Base-by-base conservation (phyloP, 2,329 filamentous ascomycete genomes). In the Calonectria crousiana region DNA sequence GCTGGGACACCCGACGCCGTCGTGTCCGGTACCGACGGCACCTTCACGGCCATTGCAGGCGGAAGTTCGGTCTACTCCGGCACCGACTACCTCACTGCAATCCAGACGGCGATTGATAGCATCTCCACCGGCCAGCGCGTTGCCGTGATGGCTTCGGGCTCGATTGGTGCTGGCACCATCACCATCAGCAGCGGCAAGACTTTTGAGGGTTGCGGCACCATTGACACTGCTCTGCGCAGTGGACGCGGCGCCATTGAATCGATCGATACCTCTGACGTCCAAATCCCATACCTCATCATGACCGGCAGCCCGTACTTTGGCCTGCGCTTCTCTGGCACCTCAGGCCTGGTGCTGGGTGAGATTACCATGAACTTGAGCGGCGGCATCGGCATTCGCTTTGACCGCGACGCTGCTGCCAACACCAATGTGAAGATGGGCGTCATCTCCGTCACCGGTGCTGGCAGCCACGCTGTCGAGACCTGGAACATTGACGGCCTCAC, bases 221-320 rank as follows among this genome's bases (percentile, higher is more conserved):
- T 92, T 80, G 84, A 90, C 71, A 85, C 84, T 0, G 86, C 78
- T 32, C 81, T 80, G 71, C 84, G 81, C 4, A 77, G 79, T 44
- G 89, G 87, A 1, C 86, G 85, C 23, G 90, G 90, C n/a, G 88
- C 89, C 62, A 91, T 92, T 62, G 89, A 91, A 81, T 86, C 86
- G 0, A 84, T 87, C 3, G 83, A 87, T 76, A 87, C 88, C 13
- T 78, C 81, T 3, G 86, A 86, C 72, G 89, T 90, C 20, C 82
- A 86, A 52, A 91, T 92, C 65, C 89, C 90, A 0, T 91, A 89
- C 78, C 85, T 92, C 9, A 89, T 81, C 68, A 88, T 92, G 88
- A 90, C 89, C 3, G 90, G 90, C 2, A 88, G 85, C 77, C 89
- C 90, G 0, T 91, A 91, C 81, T 91, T 91, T 70, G 90, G 89